phyloP scores from a whole-genome alignment of 352 stramenopile genomes.

The Globisporangium alternatum region DNA sequence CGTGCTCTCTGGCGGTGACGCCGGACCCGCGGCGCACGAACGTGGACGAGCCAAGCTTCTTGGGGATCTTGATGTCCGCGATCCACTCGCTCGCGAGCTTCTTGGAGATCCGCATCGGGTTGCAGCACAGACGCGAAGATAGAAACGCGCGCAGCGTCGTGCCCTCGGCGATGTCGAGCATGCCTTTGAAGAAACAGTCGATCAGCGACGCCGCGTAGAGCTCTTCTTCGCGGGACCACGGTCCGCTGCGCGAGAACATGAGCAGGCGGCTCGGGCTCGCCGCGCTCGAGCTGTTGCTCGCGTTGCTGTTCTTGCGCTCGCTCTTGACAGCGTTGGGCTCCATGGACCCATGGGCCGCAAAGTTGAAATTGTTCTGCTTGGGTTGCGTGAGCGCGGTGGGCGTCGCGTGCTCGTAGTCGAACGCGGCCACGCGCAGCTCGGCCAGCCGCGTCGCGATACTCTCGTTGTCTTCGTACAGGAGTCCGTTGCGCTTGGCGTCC shows the following conservation, averaged over 20 bases:
- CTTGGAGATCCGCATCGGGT: conserved; percentile 76
- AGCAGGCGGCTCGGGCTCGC: conserved; percentile 9
- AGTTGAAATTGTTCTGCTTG: background rate
- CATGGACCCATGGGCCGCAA: background rate
- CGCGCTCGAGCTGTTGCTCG: conserved; percentile 13
- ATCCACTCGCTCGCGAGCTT: conserved; percentile 73
- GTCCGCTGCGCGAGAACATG: conserved; percentile 48
- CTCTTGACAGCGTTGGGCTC: background rate
- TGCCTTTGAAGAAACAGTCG: conserved; percentile 64
- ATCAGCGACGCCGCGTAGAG: conserved; percentile 63
- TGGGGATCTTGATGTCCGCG: conserved; percentile 63
- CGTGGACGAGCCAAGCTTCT: conserved; percentile 66
- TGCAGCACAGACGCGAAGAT: conserved; percentile 58
- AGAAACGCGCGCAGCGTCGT: conserved; percentile 68
- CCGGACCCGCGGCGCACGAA: conserved; percentile 39
- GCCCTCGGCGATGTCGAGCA: conserved; percentile 53
- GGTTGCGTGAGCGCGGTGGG: conserved; percentile 10
- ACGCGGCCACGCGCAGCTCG: conserved; percentile 27
- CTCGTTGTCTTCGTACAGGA: conserved; percentile 1
- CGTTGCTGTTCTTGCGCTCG: conserved; percentile 18
- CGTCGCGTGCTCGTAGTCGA: conserved; percentile 25
- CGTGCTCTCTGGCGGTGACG: conserved; percentile 30
- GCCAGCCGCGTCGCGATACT: conserved; percentile 14
- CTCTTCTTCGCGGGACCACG: conserved; percentile 70
- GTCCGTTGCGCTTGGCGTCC: conserved; percentile 4